phyloP scores from a whole-genome alignment of 1,284 basidiomycete species.

The Malassezia caprae region DNA sequence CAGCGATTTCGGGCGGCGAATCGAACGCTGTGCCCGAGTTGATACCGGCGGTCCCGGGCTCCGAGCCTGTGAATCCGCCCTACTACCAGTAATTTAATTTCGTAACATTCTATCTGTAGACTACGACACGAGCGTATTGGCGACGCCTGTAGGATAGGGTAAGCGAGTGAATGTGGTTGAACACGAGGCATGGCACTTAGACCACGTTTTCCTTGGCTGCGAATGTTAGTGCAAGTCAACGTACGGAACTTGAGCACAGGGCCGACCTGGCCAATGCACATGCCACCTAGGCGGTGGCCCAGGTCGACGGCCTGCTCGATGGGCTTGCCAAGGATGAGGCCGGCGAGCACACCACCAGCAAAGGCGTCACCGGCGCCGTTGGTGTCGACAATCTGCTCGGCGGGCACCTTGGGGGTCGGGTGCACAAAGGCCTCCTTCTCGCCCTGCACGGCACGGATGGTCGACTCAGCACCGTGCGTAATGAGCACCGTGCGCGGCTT shows the following conservation, averaged over 20 bases:
- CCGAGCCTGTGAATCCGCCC: not conserved
- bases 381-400: slow-evolving; percentile 67
- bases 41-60: not conserved
- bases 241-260: slow-evolving; percentile 45
- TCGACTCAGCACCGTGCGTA: slow-evolving; percentile 77
- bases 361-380: slow-evolving; percentile 99
- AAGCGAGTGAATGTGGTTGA: slow-evolving; percentile 12
- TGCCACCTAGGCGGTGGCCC: slow-evolving; percentile 78
- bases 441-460: slow-evolving; percentile 63
- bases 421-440: slow-evolving; percentile 52
- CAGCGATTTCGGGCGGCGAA: not conserved
- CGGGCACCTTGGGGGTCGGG: slow-evolving; percentile 51
- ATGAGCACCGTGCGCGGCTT: slow-evolving; percentile 67
- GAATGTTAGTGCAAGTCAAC: not conserved
- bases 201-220: slow-evolving; percentile 31
- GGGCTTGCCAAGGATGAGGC: slow-evolving; percentile 67
- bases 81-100: not conserved
- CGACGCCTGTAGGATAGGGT: not conserved
- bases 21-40: not conserved
- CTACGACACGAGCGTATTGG: slow-evolving; percentile 20
- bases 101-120: slow-evolving; percentile 26
- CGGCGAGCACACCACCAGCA: slow-evolving; percentile 91
- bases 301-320: slow-evolving; percentile 69
- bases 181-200: slow-evolving; percentile 16
- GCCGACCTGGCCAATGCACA: slow-evolving; percentile 74